Percentiles rank a stretch among this genome's conserved stretches.
Conservation (phyloP, 495 filamentous ascomycete genomes). For the Penicillium odoratum region DNA sequence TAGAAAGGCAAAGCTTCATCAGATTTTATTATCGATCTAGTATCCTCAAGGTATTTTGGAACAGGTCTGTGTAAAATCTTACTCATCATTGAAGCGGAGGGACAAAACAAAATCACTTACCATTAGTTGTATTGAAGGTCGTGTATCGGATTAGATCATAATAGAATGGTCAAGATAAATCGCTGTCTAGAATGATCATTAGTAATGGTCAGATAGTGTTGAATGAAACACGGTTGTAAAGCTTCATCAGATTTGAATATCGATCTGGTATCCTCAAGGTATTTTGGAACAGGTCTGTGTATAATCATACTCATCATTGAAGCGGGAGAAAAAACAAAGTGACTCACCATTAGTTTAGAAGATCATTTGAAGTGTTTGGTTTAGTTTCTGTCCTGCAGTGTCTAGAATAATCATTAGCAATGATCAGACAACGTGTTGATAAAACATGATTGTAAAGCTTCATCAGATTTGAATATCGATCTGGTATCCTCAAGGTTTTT, state of each 20-base stretch:
- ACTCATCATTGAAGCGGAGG: slow-evolving; percentile 47
- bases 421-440: neutral
- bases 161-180: too few relatives aligned
- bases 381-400: neutral
- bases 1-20: slow-evolving; percentile 22
- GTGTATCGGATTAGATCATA: neutral
- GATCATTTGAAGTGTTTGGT: neutral
- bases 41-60: slow-evolving; percentile 52
- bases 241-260: neutral
- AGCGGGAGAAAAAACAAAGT: slow-evolving; percentile 11
- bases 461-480: neutral
- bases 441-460: neutral
- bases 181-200: neutral
- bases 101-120: neutral
- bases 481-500: neutral
- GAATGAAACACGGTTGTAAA: neutral
- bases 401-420: neutral
- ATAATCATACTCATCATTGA: slow-evolving; percentile 4
- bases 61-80: slow-evolving; percentile 59
- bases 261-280: neutral
- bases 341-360: neutral
- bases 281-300: neutral
- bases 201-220: neutral
- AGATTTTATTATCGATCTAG: slow-evolving; percentile 48
- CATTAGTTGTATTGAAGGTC: neutral